phyloP scores from a whole-genome alignment of 2,329 filamentous ascomycete genomes.

The Colletotrichum chlorophyti region DNA sequence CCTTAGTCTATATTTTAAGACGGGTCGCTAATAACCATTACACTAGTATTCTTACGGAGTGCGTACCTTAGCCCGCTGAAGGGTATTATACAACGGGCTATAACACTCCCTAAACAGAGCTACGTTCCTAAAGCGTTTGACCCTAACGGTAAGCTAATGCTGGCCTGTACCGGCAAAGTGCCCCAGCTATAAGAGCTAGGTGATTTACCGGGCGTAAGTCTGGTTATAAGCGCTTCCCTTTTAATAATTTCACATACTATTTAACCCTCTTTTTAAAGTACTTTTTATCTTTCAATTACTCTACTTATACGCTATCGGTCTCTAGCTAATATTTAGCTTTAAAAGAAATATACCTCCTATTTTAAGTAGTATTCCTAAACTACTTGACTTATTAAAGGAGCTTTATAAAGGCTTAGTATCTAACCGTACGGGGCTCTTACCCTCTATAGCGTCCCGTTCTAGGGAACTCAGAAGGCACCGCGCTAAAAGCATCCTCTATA shows the following conservation, averaged over 20 bases:
- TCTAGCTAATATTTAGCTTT: constrained; percentile 48
- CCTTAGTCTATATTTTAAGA: constrained; percentile 50
- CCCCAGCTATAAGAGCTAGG: constrained; percentile 37
- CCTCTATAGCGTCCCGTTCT: constrained; percentile 46
- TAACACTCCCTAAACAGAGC: constrained; percentile 43
- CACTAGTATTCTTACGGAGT: constrained; percentile 40
- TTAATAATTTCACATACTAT: constrained; percentile 48
- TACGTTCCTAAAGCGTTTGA: constrained; percentile 44
- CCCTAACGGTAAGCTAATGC: constrained; percentile 42
- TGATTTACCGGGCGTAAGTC: constrained; percentile 37
- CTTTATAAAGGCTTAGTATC: constrained; percentile 40
- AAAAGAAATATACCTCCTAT: constrained; percentile 49
- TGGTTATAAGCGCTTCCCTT: constrained; percentile 41
- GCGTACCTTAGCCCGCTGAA: constrained; percentile 20
- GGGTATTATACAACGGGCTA: constrained; percentile 43
- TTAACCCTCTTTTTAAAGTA: constrained; percentile 47
- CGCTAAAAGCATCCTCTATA: not conserved
- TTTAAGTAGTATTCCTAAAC: constrained; percentile 52
- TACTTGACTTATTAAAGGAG: constrained; percentile 50
- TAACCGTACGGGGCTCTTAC: constrained; percentile 42
- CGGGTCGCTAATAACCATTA: constrained; percentile 46
- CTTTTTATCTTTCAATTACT: constrained; percentile 51
- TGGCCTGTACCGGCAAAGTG: constrained; percentile 41
- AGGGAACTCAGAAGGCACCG: constrained; percentile 38
- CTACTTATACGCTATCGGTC: constrained; percentile 50